phyloP scores from a whole-genome alignment of 2,329 filamentous ascomycete species.

The Canariomyces notabilis region DNA sequence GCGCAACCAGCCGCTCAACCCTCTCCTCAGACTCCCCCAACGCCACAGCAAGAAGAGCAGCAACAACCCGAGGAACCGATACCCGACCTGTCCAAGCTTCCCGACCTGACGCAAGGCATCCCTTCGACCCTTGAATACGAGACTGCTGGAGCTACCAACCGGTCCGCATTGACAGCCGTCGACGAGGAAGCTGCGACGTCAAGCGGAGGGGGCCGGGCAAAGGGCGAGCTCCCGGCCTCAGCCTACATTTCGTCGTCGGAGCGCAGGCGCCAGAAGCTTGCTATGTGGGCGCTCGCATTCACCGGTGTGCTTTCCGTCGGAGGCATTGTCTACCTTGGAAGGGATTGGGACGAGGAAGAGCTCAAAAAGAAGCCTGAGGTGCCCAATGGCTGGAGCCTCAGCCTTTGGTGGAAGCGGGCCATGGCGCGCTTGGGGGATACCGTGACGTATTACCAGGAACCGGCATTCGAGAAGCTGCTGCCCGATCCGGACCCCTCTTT shows the following conservation, averaged over 20 bases:
- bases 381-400: constrained; percentile 72
- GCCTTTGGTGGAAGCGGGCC: constrained; percentile 74
- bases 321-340: constrained; percentile 70
- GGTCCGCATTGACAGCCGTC: constrained; percentile 33
- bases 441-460: constrained; percentile 91
- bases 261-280: constrained; percentile 68
- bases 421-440: constrained; percentile 69
- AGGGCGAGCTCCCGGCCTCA: constrained; percentile 65
- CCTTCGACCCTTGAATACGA: constrained; percentile 85
- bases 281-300: constrained; percentile 66
- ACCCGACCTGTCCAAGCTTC: constrained; percentile 63
- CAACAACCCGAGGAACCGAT: constrained; percentile 33
- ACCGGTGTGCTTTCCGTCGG: constrained; percentile 52
- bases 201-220: constrained; percentile 47
- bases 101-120: constrained; percentile 90
- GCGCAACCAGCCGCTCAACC: constrained; percentile 3
- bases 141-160: constrained; percentile 44
- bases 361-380: constrained; percentile 62
- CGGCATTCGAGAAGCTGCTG: constrained; percentile 87
- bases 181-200: constrained; percentile 33
- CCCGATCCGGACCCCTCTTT: constrained; percentile 75
- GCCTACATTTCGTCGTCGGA: constrained; percentile 91
- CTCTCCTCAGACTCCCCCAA: constrained; percentile 1
- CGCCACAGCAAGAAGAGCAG: constrained; percentile 15
- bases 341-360: constrained; percentile 83